phyloP scores from a whole-genome alignment of 164 flowering plant species.

The Vitis riparia region DNA sequence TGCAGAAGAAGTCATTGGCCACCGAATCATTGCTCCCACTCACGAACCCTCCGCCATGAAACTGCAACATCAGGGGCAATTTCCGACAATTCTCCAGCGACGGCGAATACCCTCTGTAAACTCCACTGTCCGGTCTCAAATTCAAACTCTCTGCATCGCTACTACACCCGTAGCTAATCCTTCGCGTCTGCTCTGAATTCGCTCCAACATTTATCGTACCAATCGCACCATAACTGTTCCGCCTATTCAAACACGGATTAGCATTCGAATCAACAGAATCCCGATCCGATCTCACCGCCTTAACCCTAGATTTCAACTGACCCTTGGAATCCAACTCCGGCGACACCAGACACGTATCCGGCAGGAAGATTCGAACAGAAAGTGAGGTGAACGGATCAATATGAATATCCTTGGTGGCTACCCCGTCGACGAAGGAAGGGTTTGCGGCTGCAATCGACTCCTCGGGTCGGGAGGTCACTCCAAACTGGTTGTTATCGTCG shows the following conservation, averaged over 20 bases:
- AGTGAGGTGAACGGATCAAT: slow-evolving; percentile 53
- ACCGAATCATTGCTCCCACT: slow-evolving; percentile 48
- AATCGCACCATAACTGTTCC: slow-evolving; percentile 44
- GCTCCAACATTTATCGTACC: slow-evolving; percentile 5
- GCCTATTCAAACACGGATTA: too few species aligned
- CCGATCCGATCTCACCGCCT: slow-evolving; percentile 2
- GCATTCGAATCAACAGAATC: slow-evolving; percentile 9
- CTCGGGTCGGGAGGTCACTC: slow-evolving; percentile 81
- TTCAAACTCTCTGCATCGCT: slow-evolving; percentile 30
- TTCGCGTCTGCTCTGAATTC: slow-evolving; percentile 20
- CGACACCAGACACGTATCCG: slow-evolving; percentile 40
- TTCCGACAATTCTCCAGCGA: slow-evolving; percentile 20
- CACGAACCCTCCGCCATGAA: slow-evolving; percentile 60
- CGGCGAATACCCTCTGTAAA: slow-evolving; percentile 46
- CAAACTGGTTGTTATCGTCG: slow-evolving; percentile 51
- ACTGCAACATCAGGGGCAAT: slow-evolving; percentile 48
- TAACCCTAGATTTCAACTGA: slow-evolving; percentile 11
- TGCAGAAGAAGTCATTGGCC: slow-evolving; percentile 45
- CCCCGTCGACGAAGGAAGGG: slow-evolving; percentile 86
- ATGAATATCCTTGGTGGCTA: slow-evolving; percentile 93
- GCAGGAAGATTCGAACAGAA: slow-evolving; percentile 47
- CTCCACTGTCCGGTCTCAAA: slow-evolving; percentile 37
- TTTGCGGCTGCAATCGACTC: slow-evolving; percentile 71
- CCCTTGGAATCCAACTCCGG: slow-evolving; percentile 31
- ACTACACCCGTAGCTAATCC: slow-evolving; percentile 37